A percentile compares a stretch with the other conserved stretches of the same genome.
Conservation (phyloP, 257 asterid genomes). For the Coffea canephora region DNA sequence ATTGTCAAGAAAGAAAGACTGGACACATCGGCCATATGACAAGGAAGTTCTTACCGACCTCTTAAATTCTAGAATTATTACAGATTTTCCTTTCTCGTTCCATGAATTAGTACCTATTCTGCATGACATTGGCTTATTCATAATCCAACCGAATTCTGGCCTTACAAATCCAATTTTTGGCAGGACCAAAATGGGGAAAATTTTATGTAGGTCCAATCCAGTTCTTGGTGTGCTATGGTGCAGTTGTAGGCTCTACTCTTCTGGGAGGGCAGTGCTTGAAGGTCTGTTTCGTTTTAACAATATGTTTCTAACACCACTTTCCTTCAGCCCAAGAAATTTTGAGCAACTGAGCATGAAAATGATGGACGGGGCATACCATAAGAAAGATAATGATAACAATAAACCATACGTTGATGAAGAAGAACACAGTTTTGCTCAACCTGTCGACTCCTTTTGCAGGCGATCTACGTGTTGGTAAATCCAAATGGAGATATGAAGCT, state of each 20-base stretch:
- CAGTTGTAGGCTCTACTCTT: constrained; percentile 78
- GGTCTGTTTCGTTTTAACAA: constrained; percentile 30
- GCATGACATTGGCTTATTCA: not conserved
- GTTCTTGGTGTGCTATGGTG: constrained; percentile 86
- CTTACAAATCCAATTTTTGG: not conserved
- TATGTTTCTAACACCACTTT: no score
- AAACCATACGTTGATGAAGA: no score
- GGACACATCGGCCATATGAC: no score
- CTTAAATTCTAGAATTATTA: no score
- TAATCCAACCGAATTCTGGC: not conserved
- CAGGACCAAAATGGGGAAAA: constrained; percentile 78
- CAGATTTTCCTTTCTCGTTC: no score
- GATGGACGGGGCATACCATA: no score
- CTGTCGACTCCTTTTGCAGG: constrained; percentile 34
- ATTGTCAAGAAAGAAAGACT: no score
- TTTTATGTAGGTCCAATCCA: constrained; percentile 86
- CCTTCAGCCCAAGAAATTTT: no score
- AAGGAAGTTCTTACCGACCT: no score
- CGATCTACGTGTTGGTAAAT: constrained; percentile 52
- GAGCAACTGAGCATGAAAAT: no score
- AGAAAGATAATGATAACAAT: no score
- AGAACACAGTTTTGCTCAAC: not conserved
- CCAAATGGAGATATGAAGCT: constrained; percentile 69
- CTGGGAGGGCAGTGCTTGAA: constrained; percentile 91
- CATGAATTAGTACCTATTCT: no score